These are phyloP conservation scores for Lentinula boryana DNA, from an alignment of 768 basidiomycete genomes.

Conservation along the genomic window DNA sequence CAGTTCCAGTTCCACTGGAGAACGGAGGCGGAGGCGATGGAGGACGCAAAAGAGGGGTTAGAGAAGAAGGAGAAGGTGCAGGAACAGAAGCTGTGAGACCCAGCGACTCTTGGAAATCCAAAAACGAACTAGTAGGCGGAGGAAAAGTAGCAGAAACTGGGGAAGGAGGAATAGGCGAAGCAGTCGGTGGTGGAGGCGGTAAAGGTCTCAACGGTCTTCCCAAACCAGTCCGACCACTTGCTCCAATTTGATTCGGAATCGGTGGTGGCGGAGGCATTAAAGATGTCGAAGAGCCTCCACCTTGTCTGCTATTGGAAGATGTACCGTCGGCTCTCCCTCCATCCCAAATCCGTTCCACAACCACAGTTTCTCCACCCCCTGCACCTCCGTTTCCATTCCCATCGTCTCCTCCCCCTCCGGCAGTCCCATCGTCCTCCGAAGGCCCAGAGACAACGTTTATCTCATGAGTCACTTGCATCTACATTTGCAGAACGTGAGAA, in stretches of 20 bases:
- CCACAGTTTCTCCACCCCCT: slow-evolving; percentile 69
- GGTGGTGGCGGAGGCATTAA: neutral
- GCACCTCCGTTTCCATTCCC: slow-evolving; percentile 72
- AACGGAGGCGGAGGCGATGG: neutral
- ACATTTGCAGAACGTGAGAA: neutral
- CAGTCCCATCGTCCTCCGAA: slow-evolving; percentile 71
- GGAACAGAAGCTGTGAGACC: neutral
- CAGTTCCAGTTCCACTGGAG: slow-evolving; percentile 11
- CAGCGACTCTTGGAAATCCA: neutral
- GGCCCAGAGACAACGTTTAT: slow-evolving; percentile 73
- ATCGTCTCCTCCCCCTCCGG: slow-evolving; percentile 33
- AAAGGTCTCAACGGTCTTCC: neutral
- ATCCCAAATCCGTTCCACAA: slow-evolving; percentile 90
- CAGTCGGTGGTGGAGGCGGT: neutral
- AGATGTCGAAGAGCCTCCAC: too few relatives aligned
- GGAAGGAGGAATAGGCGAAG: neutral
- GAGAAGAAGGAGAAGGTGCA: neutral
- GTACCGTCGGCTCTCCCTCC: slow-evolving; percentile 9
- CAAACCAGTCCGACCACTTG: too few relatives aligned
- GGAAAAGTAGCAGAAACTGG: neutral
- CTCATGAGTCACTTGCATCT: slow-evolving; percentile 57
- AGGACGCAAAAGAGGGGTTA: neutral
- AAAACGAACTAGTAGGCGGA: neutral
- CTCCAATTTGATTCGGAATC: neutral
- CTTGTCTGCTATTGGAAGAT: neutral